These are phyloP conservation scores for Saccharomyces hybrid DNA, from an alignment of 1,139 yeast species.

Conservation along the genomic window DNA sequence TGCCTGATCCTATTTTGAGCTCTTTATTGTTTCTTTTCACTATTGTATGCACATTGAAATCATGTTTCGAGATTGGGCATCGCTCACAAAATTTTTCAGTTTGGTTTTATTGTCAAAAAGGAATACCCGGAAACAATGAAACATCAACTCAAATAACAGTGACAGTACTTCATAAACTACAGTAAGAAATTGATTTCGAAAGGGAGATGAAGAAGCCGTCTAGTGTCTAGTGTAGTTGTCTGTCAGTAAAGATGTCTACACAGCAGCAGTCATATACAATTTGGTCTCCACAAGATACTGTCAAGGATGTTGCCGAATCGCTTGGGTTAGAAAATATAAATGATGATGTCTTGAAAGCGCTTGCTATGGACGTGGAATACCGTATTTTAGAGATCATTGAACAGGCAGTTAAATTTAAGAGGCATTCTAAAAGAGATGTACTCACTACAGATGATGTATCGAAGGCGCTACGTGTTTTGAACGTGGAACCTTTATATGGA, in stretches of 20 bases:
- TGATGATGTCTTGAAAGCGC: constrained; percentile 87
- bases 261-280: constrained; percentile 63
- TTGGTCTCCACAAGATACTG: constrained; percentile 98
- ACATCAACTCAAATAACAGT: not conserved
- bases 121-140: not conserved
- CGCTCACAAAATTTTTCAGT: not conserved
- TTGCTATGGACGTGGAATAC: constrained; percentile 98
- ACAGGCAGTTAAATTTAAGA: constrained; percentile 92
- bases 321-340: constrained; percentile 71
- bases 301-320: constrained; percentile 90
- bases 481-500: constrained; percentile 82
- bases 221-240: not conserved
- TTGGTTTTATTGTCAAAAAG: not conserved
- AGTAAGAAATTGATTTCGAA: not conserved
- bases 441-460: constrained; percentile 77
- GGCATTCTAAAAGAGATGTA: constrained; percentile 82
- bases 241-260: constrained; percentile 13
- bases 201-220: not conserved
- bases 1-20: not conserved
- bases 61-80: not conserved
- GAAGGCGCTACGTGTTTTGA: constrained; percentile 73
- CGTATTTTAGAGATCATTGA: constrained; percentile 92
- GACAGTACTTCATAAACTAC: not conserved
- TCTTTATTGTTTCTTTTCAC: not conserved
- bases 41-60: not conserved